Conservation (phyloP, 2,329 filamentous ascomycete species). For the Aspergillaceae sp. region DNA sequence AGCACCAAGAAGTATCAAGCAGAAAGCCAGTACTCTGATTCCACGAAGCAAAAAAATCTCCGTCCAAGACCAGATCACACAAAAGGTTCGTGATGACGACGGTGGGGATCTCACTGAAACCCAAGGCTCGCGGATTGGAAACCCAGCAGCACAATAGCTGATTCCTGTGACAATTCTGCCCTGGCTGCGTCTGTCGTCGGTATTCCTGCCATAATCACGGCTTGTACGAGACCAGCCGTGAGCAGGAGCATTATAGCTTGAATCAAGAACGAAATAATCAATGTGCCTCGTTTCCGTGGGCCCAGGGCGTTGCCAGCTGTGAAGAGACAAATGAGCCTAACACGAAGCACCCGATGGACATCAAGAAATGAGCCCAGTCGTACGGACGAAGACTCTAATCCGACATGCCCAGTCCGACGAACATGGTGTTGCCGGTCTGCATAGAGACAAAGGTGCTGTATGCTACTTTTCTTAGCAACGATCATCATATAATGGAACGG, state of each 20-base stretch:
- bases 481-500: not conserved
- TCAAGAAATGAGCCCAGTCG: slow-evolving; percentile 38
- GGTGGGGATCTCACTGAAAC: slow-evolving; percentile 23
- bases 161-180: slow-evolving; percentile 16
- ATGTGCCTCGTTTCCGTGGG: slow-evolving; percentile 12
- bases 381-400: slow-evolving; percentile 33
- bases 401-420: slow-evolving; percentile 35
- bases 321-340: slow-evolving; percentile 36
- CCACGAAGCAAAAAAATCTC: slow-evolving; percentile 19
- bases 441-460: slow-evolving; percentile 39
- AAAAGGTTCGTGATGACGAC: slow-evolving; percentile 26
- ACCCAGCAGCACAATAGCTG: slow-evolving; percentile 22
- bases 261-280: slow-evolving; percentile 22
- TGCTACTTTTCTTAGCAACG: slow-evolving; percentile 15
- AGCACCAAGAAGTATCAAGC: slow-evolving; percentile 18
- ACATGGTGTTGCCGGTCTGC: slow-evolving; percentile 36
- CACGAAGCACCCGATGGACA: slow-evolving; percentile 37
- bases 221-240: slow-evolving; percentile 18
- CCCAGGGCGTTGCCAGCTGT: slow-evolving; percentile 21
- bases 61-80: slow-evolving; percentile 23
- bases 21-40: slow-evolving; percentile 21
- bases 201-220: slow-evolving; percentile 15
- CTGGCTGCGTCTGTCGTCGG: not conserved
- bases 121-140: slow-evolving; percentile 23
- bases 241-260: slow-evolving; percentile 21